A percentile compares a stretch with the other conserved stretches of the same genome.
Evolutionary conservation across 495 filamentous ascomycete species (phyloP).

Genomic region (Poronia punctata): DNA sequence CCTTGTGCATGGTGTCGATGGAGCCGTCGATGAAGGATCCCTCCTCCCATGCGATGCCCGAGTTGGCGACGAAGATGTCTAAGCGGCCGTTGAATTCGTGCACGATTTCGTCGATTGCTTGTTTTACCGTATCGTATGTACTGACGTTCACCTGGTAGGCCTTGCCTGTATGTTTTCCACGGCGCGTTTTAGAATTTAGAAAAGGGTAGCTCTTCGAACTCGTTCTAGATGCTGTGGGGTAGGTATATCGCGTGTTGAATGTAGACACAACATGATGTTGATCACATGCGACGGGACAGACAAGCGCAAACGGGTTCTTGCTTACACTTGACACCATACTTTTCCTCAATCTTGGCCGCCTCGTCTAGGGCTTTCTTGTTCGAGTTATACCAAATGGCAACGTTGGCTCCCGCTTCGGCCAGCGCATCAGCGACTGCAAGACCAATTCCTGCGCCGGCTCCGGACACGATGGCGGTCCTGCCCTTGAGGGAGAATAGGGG

Average conservation of each 20-base stretch:
- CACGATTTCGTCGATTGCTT: constrained; percentile 51
- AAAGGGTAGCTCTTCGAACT: too few species aligned
- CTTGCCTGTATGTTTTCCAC: constrained; percentile 48
- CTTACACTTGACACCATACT: constrained; percentile 75
- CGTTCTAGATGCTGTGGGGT: too few species aligned
- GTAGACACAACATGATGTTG: too few species aligned
- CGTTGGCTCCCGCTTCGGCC: constrained; percentile 81
- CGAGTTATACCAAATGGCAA: constrained; percentile 80
- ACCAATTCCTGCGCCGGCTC: constrained; percentile 77
- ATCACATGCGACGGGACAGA: too few species aligned
- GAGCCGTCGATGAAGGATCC: constrained; percentile 61
- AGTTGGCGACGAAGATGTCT: constrained; percentile 76
- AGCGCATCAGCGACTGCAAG: constrained; percentile 63
- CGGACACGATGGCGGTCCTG: constrained; percentile 77
- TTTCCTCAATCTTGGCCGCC: constrained; percentile 65
- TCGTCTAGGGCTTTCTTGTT: constrained; percentile 63
- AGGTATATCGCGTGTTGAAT: too few species aligned
- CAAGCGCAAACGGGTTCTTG: not conserved
- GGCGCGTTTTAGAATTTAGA: too few species aligned
- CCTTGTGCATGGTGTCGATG: constrained; percentile 57
- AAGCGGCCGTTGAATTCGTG: constrained; percentile 66
- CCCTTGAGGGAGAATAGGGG: constrained; percentile 80
- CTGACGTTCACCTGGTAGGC: constrained; percentile 70
- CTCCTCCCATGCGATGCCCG: constrained; percentile 67
- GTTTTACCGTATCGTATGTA: constrained; percentile 49